Conservation (phyloP, 2,329 filamentous ascomycete species). For the Piedraia hortae region DNA sequence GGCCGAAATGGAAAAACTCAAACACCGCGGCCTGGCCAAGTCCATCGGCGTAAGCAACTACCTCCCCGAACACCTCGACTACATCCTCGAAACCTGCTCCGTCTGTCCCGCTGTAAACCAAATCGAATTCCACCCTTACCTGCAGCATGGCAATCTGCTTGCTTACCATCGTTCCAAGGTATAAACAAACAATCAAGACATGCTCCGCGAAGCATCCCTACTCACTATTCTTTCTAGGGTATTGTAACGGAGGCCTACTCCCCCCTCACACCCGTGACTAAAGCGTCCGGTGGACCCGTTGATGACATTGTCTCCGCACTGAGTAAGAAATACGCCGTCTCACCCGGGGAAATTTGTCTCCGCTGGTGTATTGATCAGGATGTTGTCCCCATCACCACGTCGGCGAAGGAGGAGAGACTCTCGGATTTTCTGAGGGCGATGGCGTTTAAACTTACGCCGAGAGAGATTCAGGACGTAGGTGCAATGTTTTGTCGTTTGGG, state of each 20-base stretch:
- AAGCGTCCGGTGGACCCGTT: slow-evolving; percentile 26
- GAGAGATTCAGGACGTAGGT: slow-evolving; percentile 23
- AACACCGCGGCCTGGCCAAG: slow-evolving; percentile 27
- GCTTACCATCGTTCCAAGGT: slow-evolving; percentile 21
- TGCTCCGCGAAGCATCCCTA: background rate
- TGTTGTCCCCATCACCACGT: slow-evolving; percentile 30
- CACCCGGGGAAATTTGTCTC: slow-evolving; percentile 27
- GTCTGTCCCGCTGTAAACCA: slow-evolving; percentile 36
- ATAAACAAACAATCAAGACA: background rate
- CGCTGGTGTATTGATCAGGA: slow-evolving; percentile 35
- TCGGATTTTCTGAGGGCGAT: slow-evolving; percentile 27
- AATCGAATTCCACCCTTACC: slow-evolving; percentile 40
- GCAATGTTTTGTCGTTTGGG: background rate
- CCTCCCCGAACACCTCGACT: slow-evolving; percentile 25
- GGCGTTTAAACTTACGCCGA: slow-evolving; percentile 30
- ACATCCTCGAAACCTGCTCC: slow-evolving; percentile 24
- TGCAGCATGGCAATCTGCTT: slow-evolving; percentile 32
- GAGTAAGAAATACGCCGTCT: slow-evolving; percentile 33
- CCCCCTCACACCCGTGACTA: slow-evolving; percentile 24
- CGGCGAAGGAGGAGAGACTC: slow-evolving; percentile 29
- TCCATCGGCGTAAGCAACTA: slow-evolving; percentile 38
- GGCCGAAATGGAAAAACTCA: slow-evolving; percentile 31
- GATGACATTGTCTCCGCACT: slow-evolving; percentile 24
- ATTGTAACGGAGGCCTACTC: slow-evolving; percentile 22
- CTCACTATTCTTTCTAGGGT: slow-evolving; percentile 8